Conservation (phyloP, 257 asterid species). For the Oldenlandia corymbosa region DNA sequence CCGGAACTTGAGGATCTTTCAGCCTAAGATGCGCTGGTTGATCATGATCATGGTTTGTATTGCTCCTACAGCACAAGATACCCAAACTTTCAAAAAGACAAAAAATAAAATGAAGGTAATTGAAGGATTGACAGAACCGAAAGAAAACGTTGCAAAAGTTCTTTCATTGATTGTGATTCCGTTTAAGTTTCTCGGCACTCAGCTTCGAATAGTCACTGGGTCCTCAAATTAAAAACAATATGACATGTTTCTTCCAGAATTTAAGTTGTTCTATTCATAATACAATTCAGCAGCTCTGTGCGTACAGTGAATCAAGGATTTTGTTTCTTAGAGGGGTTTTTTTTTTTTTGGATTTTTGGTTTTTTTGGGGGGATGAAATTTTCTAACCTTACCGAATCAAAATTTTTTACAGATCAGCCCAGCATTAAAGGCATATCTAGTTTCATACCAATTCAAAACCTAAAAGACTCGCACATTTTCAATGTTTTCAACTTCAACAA, state of each 20-base stretch:
- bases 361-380: too few species aligned
- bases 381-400: too few species aligned
- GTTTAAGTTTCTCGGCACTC: too few species aligned
- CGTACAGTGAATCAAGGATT: too few species aligned
- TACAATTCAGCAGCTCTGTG: too few species aligned
- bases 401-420: too few species aligned
- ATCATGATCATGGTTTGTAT: slow-evolving; percentile 90
- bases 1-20: slow-evolving; percentile 64
- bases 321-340: too few species aligned
- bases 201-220: background rate
- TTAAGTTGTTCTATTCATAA: background rate
- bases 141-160: background rate
- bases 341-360: too few species aligned
- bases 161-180: too few species aligned
- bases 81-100: background rate
- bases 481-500: background rate
- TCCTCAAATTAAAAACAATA: background rate
- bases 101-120: slow-evolving; percentile 6
- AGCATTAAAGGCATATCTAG: too few species aligned
- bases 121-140: slow-evolving; percentile 2
- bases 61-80: slow-evolving; percentile 56
- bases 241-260: background rate
- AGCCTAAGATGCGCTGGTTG: slow-evolving; percentile 88
- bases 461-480: too few species aligned
- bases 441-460: too few species aligned